Evolutionary conservation across 1,139 yeast species (phyloP), one percentile per base, ranked within the genome.

Genomic region (Yamadazyma songkhlaensis): DNA sequence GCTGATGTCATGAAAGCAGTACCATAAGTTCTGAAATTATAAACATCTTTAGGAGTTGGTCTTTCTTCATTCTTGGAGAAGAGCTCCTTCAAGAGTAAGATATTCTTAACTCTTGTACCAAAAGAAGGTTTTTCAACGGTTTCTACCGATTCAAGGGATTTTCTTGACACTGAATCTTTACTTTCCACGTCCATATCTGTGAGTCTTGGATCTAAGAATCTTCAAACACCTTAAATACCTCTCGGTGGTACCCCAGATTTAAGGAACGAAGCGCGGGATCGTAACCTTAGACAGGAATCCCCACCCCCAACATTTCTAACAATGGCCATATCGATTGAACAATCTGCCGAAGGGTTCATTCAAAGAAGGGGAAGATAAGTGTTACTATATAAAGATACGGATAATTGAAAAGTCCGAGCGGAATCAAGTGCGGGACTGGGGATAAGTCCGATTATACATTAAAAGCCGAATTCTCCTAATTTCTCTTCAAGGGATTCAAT

Each of bases 391-490:
- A 17, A 4, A 17, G 6, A 17, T 17, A 4, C 20, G 20, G 20
- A 4, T 17, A 4, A 17, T 17, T 17, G 6, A 4, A 6, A 17
- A 17, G 20, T 17, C 20, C 20, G 20, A 17, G 28, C 11, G 28
- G 28, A n/a, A n/a, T n/a, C n/a, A n/a, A n/a, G n/a, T n/a, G n/a
- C n/a, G n/a, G n/a, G n/a, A n/a, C n/a, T n/a, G n/a, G n/a, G 6
- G 20, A 20, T 6, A 11, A 29, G 15, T 12, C 17, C 26, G 8
- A 10, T 10, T 29, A 31, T 22, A 10, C 13, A 22, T 40, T 48
- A 60, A 51, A 83, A 80, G 1, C 84, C 84, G 51, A 76, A 79
- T 29, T 78, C 84, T 2, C 96, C 96, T 17, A 88, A 61, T 39
- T 69, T 60, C 1, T 38, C 36, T 40, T 80, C 78, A 25, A 88